Conservation (phyloP, 345 rosid species). For the Arabidopsis thaliana region DNA sequence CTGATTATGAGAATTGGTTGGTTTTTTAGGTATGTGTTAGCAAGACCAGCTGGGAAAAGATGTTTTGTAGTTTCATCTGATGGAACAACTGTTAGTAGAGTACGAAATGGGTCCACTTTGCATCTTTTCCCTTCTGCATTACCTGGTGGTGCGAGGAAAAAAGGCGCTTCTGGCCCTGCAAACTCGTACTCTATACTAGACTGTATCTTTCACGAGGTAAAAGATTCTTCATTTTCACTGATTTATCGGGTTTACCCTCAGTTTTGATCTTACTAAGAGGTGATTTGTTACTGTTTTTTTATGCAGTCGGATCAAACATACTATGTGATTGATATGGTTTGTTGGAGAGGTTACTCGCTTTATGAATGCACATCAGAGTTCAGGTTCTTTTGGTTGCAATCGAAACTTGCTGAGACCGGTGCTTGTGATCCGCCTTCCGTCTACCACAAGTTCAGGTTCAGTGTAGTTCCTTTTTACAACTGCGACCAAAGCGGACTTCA, state of each 20-base stretch:
- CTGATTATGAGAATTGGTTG: constrained; percentile 1
- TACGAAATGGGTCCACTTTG: constrained; percentile 71
- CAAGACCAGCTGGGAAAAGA: constrained; percentile 89
- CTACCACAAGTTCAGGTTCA: constrained; percentile 74
- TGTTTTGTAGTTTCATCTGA: constrained; percentile 87
- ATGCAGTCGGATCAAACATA: constrained; percentile 85
- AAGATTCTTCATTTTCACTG: background rate
- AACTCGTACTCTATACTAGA: constrained; percentile 85
- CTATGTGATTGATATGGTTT: constrained; percentile 89
- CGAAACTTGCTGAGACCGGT: constrained; percentile 88
- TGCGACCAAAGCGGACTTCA: constrained; percentile 78
- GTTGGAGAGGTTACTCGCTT: constrained; percentile 91
- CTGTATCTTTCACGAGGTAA: constrained; percentile 95
- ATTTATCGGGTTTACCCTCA: background rate
- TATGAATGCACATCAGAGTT: constrained; percentile 93
- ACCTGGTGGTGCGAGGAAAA: constrained; percentile 77
- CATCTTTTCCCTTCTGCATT: constrained; percentile 87
- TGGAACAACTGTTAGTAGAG: constrained; percentile 81
- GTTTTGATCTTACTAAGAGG: constrained; percentile 27
- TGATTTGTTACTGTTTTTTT: constrained; percentile 22
- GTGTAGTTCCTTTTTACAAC: constrained; percentile 59
- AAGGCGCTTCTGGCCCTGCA: constrained; percentile 67
- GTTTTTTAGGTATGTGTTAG: constrained; percentile 66
- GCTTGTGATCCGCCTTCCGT: constrained; percentile 79
- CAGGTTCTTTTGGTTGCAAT: constrained; percentile 88